Evolutionary conservation across 192 early-diverging fungal species (phyloP), one percentile per base, ranked within the genome.

Genomic region (Coemansia sp.): DNA sequence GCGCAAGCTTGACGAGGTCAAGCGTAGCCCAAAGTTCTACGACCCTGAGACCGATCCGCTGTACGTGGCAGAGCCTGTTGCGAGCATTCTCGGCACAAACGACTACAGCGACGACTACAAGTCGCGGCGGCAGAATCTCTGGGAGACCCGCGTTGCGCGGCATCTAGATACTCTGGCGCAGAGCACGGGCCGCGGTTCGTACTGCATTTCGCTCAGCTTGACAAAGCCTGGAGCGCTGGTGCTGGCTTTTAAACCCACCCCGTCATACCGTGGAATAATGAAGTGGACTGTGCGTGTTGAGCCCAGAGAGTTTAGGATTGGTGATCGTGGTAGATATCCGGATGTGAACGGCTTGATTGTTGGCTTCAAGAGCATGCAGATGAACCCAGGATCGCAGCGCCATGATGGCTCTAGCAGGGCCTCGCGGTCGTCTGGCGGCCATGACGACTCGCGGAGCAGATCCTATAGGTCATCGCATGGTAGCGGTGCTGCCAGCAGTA

Each of bases 11-110:
- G 85, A 91, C 49, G 87, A 89, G 36, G 78, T 93, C 23, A 85
- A 87, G 69, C 77, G 83, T 20, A 89, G 88, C 81, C 78, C 85
- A 20, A 99, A 97, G 84, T 99, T 86, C 84, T 89, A 90, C 52
- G 85, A 85, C 60, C 81, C 81, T 24, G 76, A 78, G 84, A 78
- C 63, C 81, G 81, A 39, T 56, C 85, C 34, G 48, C 75, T 45
- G 82, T 88, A 44, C 84, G 92, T 65, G 53, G 86, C 90, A 77
- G 85, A 87, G 88, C 48, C 72, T 12, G 34, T 63, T 0, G 65
- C 55, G 5, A 56, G 23, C 7, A 62, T 66, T 1, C 60, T 75
- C 44, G 67, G 71, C n/a, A 38, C 43, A 23, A 72, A 66, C 59
- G 71, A 71, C 61, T 71, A 60, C 52, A 48, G 59, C 14, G 62